Evolutionary conservation across 1,284 basidiomycete genomes (phyloP).

Genomic region (Cryptococcus deneoformans): DNA sequence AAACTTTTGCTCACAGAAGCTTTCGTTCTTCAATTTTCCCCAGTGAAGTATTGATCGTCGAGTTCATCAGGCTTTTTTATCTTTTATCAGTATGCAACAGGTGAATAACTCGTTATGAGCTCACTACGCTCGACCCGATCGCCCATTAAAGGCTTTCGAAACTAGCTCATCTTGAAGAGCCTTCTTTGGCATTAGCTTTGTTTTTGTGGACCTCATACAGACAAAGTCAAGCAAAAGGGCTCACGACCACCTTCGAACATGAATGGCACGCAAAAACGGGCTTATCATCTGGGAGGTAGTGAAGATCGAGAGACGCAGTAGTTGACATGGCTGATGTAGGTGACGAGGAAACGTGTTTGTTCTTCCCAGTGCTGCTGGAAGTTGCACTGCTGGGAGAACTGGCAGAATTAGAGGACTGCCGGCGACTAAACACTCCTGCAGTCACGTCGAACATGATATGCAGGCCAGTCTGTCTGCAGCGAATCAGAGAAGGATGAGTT

Average conservation of each 20-base stretch:
- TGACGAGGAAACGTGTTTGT: no score
- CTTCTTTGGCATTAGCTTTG: constrained; percentile 7
- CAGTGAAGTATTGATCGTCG: constrained; percentile 47
- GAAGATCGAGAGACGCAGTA: constrained; percentile 26
- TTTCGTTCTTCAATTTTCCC: constrained; percentile 44
- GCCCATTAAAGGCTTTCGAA: constrained; percentile 47
- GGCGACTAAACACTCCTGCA: no score
- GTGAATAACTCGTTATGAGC: constrained; percentile 6
- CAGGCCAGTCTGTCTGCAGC: no score
- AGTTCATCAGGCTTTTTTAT: constrained; percentile 42
- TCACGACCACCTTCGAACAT: constrained; percentile 40
- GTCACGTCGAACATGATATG: no score
- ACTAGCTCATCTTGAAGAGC: constrained; percentile 49
- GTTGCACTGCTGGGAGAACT: no score
- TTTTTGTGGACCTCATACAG: no score
- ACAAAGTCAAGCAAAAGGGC: constrained; percentile 1
- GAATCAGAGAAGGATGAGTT: no score
- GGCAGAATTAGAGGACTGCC: no score
- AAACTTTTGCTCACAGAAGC: constrained; percentile 27
- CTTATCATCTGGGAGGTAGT: constrained; percentile 36
- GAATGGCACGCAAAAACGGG: constrained; percentile 40
- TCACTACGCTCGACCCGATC: constrained; percentile 47
- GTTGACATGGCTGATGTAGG: constrained; percentile 2
- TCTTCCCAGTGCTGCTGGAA: no score
- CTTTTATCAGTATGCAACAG: background rate